Evolutionary conservation across 164 flowering plant genomes (phyloP), one percentile per base, ranked within the genome.

Genomic region (Macadamia integrifolia): DNA sequence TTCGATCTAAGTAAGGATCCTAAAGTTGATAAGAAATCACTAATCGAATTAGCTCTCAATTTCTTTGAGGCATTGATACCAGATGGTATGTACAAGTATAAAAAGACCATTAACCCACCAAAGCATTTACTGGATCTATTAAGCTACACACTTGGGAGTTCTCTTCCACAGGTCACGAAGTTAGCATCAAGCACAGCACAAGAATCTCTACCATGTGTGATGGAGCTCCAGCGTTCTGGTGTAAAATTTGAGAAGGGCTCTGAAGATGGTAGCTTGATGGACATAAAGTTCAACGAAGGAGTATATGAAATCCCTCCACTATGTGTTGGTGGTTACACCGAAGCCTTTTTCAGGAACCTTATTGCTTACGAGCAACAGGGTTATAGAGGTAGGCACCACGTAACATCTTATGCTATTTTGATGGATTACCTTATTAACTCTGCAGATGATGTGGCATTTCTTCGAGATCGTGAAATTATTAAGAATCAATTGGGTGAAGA

Each of bases 51-150:
- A 3, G 66, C 66, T 40, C 6, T 32, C 7, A 3, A 2, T 3
- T 35, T 15, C 64, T 63, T 23, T 0, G 3, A 43, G 9, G 2
- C 2, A 23, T 46, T 8, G 13, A 46, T 46, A 11, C 50, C 50
- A 8, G 7, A 35, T 35, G 50, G 29, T 2, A 43, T 3, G 0
- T 0, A n/a, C 40, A 0, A 0, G 28, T 28, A 15, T n/a, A 23
- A 23, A 23, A 23, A 23, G 12, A 2, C 6, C 40, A 35, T 2
- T 3, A 46, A 23, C 23, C 6, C 3, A 46, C 14, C 0, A 6
- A 49, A 64, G 6, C 67, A 64, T 64, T 31, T 64, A 31, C 58
- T 64, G 9, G 58, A 64, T 64, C 9, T 52, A 6, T 28, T 64
- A 10, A 23, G 30, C 40, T 1, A n/a, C 1, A 12, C 0, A 0